Conservation (phyloP, 768 basidiomycete species). For the Ramaria rubella region DNA sequence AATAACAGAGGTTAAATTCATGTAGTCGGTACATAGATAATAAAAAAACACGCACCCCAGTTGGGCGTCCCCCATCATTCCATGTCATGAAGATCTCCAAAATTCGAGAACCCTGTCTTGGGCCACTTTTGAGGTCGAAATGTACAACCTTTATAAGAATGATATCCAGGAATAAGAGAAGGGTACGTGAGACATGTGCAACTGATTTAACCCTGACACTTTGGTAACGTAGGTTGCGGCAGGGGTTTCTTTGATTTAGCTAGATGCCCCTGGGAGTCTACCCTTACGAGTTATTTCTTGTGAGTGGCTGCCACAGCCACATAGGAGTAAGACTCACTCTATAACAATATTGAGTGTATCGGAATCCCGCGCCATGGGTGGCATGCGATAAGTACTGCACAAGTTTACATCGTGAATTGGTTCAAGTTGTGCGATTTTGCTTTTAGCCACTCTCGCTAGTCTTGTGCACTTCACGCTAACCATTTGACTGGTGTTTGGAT, state of each 20-base stretch:
- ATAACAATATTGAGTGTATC: constrained; percentile 88
- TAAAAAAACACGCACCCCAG: constrained; percentile 62
- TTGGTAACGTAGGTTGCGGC: constrained; percentile 93
- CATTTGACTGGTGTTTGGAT: constrained; percentile 91
- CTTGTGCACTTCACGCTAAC: constrained; percentile 98
- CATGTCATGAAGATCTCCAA: constrained; percentile 91
- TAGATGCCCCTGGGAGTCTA: constrained; percentile 91
- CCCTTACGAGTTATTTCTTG: constrained; percentile 91
- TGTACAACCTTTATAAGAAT: constrained; percentile 68
- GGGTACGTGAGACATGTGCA: constrained; percentile 57
- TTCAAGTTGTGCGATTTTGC: constrained; percentile 83
- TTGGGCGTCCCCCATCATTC: constrained; percentile 92
- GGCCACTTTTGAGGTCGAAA: constrained; percentile 96
- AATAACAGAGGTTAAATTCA: constrained; percentile 1
- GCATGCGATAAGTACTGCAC: constrained; percentile 89
- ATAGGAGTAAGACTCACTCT: constrained; percentile 55
- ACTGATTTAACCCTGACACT: constrained; percentile 90
- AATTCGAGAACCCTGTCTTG: constrained; percentile 94
- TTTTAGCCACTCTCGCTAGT: constrained; percentile 83
- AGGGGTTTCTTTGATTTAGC: constrained; percentile 85
- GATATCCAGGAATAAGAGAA: background rate
- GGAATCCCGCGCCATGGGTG: constrained; percentile 85
- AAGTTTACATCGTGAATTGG: constrained; percentile 90
- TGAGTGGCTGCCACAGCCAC: constrained; percentile 13
- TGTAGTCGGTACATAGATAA: background rate